These are phyloP conservation scores for Flaveria ramosissima DNA, from an alignment of 129 eudicot species.

Conservation along the genomic window DNA sequence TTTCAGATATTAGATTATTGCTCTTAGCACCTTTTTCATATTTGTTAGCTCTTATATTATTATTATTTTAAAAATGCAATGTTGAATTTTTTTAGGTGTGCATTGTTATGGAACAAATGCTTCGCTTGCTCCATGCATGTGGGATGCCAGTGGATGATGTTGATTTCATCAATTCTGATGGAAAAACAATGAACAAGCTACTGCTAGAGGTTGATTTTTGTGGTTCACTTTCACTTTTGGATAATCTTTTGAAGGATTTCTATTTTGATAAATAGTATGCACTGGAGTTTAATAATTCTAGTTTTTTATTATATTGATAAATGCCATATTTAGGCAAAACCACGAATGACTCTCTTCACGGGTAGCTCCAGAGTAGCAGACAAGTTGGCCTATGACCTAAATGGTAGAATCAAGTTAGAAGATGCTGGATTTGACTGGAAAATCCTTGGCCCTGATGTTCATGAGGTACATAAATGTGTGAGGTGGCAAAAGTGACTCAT, in stretches of 20 bases:
- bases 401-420: conserved; percentile 83
- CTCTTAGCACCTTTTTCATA: conserved; percentile 8
- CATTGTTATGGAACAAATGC: conserved; percentile 98
- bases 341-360: conserved; percentile 96
- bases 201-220: conserved; percentile 65
- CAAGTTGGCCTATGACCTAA: conserved; percentile 75
- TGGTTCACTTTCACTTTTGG: neutral
- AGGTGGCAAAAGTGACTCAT: neutral
- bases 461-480: conserved; percentile 52
- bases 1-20: neutral
- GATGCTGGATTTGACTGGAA: conserved; percentile 99
- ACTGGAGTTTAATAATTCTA: neutral
- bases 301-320: neutral
- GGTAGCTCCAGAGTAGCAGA: conserved; percentile 98
- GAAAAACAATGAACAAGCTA: conserved; percentile 86
- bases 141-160: conserved; percentile 93
- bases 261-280: neutral
- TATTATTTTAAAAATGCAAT: neutral
- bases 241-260: neutral
- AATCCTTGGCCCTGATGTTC: conserved; percentile 98
- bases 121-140: conserved; percentile 91
- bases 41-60: conserved; percentile 8
- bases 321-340: conserved; percentile 59
- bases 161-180: conserved; percentile 95
- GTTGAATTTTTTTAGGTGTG: conserved; percentile 53